A percentile compares a stretch with the other conserved stretches of the same genome.
phyloP scores from a whole-genome alignment of 495 filamentous ascomycete genomes.

The Neohortaea acidophila region DNA sequence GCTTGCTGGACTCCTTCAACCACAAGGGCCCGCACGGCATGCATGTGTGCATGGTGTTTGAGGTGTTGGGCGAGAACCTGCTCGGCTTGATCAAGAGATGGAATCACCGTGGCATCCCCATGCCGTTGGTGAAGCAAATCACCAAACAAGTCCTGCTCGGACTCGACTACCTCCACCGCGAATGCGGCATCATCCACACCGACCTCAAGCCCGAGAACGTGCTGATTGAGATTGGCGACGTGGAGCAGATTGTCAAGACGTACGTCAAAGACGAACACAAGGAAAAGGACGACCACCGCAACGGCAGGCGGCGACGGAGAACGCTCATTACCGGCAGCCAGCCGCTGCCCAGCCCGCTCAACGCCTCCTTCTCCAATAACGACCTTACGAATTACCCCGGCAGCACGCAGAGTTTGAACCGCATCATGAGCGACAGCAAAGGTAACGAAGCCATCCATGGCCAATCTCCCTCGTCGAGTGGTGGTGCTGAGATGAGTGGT shows the following conservation, averaged over 20 bases:
- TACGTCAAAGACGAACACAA: conserved; percentile 76
- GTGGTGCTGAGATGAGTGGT: conserved; percentile 34
- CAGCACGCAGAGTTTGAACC: conserved; percentile 59
- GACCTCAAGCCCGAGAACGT: conserved; percentile 98
- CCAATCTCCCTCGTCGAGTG: conserved; percentile 15
- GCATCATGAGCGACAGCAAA: conserved; percentile 56
- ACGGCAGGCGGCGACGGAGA: conserved; percentile 78
- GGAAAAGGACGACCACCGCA: conserved; percentile 79
- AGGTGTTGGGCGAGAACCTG: conserved; percentile 91
- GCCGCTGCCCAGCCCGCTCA: conserved; percentile 86
- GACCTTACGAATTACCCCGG: conserved; percentile 50
- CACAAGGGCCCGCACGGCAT: conserved; percentile 93
- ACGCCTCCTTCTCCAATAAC: conserved; percentile 68
- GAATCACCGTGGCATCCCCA: conserved; percentile 94
- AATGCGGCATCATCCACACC: conserved; percentile 98
- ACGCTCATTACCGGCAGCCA: conserved; percentile 96
- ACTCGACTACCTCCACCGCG: conserved; percentile 87
- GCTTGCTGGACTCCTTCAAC: conserved; percentile 89
- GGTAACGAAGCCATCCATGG: conserved; percentile 37
- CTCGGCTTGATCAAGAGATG: conserved; percentile 93
- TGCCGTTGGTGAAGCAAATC: conserved; percentile 93
- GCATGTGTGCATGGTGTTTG: conserved; percentile 98
- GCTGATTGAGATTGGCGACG: conserved; percentile 95
- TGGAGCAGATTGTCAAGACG: conserved; percentile 89
- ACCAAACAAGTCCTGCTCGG: conserved; percentile 94